These are phyloP conservation scores for Eleusine indica DNA, from an alignment of 176 grass and related monocot species.

Conservation along the genomic window DNA sequence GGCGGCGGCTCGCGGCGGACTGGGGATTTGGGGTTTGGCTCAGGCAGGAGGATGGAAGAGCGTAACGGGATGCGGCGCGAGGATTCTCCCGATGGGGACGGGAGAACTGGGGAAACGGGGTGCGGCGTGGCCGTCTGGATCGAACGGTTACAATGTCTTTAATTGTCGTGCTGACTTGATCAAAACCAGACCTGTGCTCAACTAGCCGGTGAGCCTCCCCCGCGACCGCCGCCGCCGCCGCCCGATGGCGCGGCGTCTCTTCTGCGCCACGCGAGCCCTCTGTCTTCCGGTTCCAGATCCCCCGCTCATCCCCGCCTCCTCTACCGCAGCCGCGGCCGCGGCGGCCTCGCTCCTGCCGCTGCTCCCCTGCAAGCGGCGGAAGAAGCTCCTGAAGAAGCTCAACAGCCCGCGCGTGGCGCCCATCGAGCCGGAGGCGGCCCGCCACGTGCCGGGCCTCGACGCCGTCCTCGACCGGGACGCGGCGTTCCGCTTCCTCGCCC, in stretches of 20 bases:
- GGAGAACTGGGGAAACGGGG: background rate
- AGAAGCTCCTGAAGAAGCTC: conserved; percentile 75
- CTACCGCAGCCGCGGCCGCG: conserved; percentile 26
- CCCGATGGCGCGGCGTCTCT: conserved; percentile 48
- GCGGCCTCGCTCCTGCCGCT: conserved; percentile 67
- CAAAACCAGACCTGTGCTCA: background rate
- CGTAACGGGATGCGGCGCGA: background rate
- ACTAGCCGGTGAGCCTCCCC: background rate
- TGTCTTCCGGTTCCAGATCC: conserved; percentile 23
- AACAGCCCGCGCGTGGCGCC: conserved; percentile 67
- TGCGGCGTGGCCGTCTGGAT: conserved; percentile 16
- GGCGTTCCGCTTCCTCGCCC: conserved; percentile 70
- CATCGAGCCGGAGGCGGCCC: conserved; percentile 64
- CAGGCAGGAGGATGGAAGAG: background rate
- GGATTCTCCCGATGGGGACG: conserved; percentile 16
- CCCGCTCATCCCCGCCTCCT: conserved; percentile 1
- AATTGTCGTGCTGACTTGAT: conserved; percentile 33
- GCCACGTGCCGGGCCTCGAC: conserved; percentile 49
- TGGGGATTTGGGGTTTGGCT: conserved; percentile 47
- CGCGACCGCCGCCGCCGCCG: conserved; percentile 20
- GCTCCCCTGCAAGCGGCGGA: conserved; percentile 69
- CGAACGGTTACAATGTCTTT: conserved; percentile 18
- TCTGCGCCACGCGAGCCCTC: conserved; percentile 54
- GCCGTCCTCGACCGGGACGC: conserved; percentile 62
- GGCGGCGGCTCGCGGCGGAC: conserved; percentile 29